Evolutionary conservation across 805 yeast genomes (phyloP).

Genomic region (Yamadazyma olivae): DNA sequence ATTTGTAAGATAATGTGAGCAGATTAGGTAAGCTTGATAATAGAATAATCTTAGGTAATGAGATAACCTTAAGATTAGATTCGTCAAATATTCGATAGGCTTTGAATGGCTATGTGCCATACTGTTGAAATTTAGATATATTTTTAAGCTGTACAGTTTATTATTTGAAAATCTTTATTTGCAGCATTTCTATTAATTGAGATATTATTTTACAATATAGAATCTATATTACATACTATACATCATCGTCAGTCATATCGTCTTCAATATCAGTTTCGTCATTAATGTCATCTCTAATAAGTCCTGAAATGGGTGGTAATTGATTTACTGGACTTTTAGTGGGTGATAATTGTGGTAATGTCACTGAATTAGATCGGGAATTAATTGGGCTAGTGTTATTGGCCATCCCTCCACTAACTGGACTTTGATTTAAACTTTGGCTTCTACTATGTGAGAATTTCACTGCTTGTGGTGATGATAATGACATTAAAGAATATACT

Average conservation of each 20-base stretch:
- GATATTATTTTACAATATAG: too few relatives aligned
- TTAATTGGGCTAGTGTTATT: conserved; percentile 12
- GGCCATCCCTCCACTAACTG: conserved; percentile 1
- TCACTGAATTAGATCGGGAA: conserved; percentile 23
- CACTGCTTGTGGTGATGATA: conserved; percentile 47
- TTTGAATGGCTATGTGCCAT: too few relatives aligned
- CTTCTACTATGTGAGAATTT: conserved; percentile 28
- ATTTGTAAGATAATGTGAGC: too few relatives aligned
- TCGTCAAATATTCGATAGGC: too few relatives aligned
- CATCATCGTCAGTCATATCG: conserved; percentile 24
- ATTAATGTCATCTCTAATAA: conserved; percentile 14
- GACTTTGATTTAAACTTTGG: conserved; percentile 18
- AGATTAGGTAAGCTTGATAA: too few relatives aligned
- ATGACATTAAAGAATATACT: conserved; percentile 51
- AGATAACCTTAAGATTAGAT: too few relatives aligned
- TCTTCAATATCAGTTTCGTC: conserved; percentile 38
- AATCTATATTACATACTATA: too few relatives aligned
- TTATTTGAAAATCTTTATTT: too few relatives aligned
- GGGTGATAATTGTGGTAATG: conserved; percentile 9
- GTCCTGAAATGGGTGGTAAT: conserved; percentile 30
- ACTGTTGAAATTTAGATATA: too few relatives aligned
- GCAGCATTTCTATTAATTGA: too few relatives aligned
- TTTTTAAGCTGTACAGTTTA: too few relatives aligned
- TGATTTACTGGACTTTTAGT: conserved; percentile 3
- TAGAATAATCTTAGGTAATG: too few relatives aligned